Percentiles rank a stretch among this genome's conserved stretches.
phyloP scores from a whole-genome alignment of 2,329 filamentous ascomycete genomes.

The Lecanicillium sp. region DNA sequence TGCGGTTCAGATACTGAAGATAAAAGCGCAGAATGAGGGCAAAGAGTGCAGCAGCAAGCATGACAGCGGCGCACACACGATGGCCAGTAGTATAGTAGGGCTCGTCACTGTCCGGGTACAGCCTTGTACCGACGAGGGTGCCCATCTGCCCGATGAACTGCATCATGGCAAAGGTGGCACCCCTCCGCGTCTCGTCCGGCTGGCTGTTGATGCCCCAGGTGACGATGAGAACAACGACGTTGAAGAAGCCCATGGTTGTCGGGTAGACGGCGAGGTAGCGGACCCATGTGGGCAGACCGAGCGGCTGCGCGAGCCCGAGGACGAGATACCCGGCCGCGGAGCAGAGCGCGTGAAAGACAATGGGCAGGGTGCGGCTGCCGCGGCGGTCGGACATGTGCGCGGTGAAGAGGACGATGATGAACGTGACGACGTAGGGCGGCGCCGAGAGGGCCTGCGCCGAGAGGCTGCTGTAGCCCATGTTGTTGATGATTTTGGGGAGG shows the following conservation, averaged over 20 bases:
- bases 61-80: slow-evolving; percentile 55
- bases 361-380: slow-evolving; percentile 55
- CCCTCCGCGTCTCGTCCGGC: slow-evolving; percentile 59
- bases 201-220: slow-evolving; percentile 90
- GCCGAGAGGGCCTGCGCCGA: slow-evolving; percentile 72
- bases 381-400: slow-evolving; percentile 65
- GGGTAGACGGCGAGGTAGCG: slow-evolving; percentile 75
- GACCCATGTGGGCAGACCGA: slow-evolving; percentile 38
- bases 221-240: slow-evolving; percentile 75
- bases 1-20: slow-evolving; percentile 45
- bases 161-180: slow-evolving; percentile 71
- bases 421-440: slow-evolving; percentile 74
- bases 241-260: slow-evolving; percentile 75
- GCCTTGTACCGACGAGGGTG: slow-evolving; percentile 60
- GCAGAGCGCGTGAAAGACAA: slow-evolving; percentile 63
- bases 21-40: slow-evolving; percentile 49
- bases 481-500: slow-evolving; percentile 70
- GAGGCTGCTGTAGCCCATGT: slow-evolving; percentile 66
- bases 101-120: slow-evolving; percentile 55
- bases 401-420: slow-evolving; percentile 64
- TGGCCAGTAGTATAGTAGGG: slow-evolving; percentile 60
- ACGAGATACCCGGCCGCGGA: slow-evolving; percentile 56
- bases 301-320: slow-evolving; percentile 51
- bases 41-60: slow-evolving; percentile 54
- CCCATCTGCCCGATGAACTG: slow-evolving; percentile 79